Evolutionary conservation across 1,284 basidiomycete genomes (phyloP), one percentile per base, ranked within the genome.

Genomic region (Ceratobasidium sp.): DNA sequence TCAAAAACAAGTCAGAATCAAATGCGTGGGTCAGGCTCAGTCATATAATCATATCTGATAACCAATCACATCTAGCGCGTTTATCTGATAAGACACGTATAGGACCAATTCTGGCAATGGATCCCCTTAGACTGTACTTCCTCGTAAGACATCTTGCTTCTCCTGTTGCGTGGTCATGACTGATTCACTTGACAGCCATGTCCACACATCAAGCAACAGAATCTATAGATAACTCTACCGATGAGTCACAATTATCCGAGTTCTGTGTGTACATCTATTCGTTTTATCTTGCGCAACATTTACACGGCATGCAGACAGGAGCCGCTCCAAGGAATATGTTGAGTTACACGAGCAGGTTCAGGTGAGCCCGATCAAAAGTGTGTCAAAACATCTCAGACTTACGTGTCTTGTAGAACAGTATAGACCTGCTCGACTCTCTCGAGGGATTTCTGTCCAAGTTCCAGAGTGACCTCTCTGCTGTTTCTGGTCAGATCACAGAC

Each of bases 401-500:
- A 72, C 58, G 38, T 75, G 21, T 28, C 76, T 76, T 9, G 73
- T 75, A 94, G 92, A 88, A 90, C 55, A 93, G 93, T 79, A 84
- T 91, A 61, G 84, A 86, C 76, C 85, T 98, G 49, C 84, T 98
- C 57, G 89, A 93, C 76, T 94, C 94, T 0, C 86, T 99, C 2
- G 91, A 96, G 76, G 85, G 88, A 1, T 98, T 98, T 80, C 86
- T 98, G 11, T 95, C 95, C 1, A 97, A 94, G 0, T 99, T 99
- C 78, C 96, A 98, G 81, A 91, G 87, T 76, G 96, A 99, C 81
- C 86, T 99, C 5, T 92, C 93, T 2, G 90, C 91, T 1, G 96
- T 98, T 4, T 98, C 97, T 1, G 93, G 94, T 0, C 96, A 99
- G 79, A 98, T 99, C 79, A 91, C 94, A 0, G 93, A 97, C 76